Base-by-base conservation (phyloP, 805 yeast genomes). In the Schwanniomyces yamadae region DNA sequence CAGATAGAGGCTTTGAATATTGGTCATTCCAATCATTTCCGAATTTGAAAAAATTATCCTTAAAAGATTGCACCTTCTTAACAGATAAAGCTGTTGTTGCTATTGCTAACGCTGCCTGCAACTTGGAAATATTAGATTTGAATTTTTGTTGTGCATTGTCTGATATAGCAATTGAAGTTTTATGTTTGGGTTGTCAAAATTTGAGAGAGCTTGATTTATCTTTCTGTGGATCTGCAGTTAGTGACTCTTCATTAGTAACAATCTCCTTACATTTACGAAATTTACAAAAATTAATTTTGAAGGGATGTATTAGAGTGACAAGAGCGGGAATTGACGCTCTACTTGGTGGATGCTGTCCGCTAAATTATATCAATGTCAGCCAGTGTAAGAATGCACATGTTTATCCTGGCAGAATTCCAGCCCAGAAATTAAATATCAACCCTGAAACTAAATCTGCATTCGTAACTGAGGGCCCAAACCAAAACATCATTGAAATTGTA, bases 161-260 rank as follows among this genome's bases (percentile, higher is more conserved):
- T 7, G 90, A 84, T 50, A 70, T 76, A 24, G 71, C 90, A 2
- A 64, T 84, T 18, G 87, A 84, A 44, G 77, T 81, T 2, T 55
- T 84, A 14, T 72, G 84, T 42, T 59, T 80, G 12, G 84, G 85
- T n/a, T 82, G 88, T 50, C 80, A 76, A 32, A 55, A 66, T 5
- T 55, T 84, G 40, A 55, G 65, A 28, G 55, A 59, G 14, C 59
- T 84, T 41, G 81, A 82, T 46, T 54, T 84, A 22, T 78, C 86
- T 7, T 84, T 82, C 50, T 84, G 91, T 58, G 91, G 91, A 4
- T 73, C 84, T 20, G 90, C 91, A 1, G 88, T 84, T 4, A 79
- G 87, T 49, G 91, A 84, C 48, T 71, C 80, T 12, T 78, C 88
- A 1, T 54, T 84, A 25, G 68, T 77, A 23, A 74, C 82, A 0